These are phyloP conservation scores for Garcia nutans DNA, from an alignment of 345 rosid species.

Conservation along the genomic window DNA sequence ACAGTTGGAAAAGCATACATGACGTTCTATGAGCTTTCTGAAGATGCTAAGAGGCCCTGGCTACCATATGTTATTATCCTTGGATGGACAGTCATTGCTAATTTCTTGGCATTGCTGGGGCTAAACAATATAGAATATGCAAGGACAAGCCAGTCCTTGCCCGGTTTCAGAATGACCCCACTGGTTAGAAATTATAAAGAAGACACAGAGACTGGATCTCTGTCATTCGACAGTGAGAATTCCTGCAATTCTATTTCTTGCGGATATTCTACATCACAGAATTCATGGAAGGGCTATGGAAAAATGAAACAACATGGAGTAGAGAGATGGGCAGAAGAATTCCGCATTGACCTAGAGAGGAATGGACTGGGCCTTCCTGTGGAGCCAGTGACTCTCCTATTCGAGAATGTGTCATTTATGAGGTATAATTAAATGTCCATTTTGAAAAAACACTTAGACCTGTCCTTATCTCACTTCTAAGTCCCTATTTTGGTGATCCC, in stretches of 20 bases:
- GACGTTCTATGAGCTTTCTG: conserved; percentile 26
- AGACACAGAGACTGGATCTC: conserved; percentile 14
- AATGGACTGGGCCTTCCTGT: conserved; percentile 28
- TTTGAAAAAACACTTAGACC: neutral
- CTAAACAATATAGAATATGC: conserved; percentile 31
- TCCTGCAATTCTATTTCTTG: neutral
- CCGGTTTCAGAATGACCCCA: conserved; percentile 16
- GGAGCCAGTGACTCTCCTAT: conserved; percentile 29
- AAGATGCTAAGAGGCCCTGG: conserved; percentile 25
- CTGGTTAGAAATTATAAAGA: conserved; percentile 3
- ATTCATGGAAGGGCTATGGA: conserved; percentile 1
- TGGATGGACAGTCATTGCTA: conserved; percentile 28
- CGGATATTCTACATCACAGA: conserved; percentile 1
- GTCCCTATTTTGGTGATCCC: neutral
- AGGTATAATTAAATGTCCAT: conserved; percentile 20
- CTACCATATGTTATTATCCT: conserved; percentile 28
- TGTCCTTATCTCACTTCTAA: neutral
- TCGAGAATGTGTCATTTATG: conserved; percentile 31
- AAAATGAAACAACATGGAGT: conserved; percentile 7
- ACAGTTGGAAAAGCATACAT: conserved; percentile 35
- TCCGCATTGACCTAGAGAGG: conserved; percentile 18
- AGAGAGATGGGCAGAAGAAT: conserved; percentile 19
- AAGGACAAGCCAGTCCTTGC: conserved; percentile 27
- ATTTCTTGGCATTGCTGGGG: conserved; percentile 27
- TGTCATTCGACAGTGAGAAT: conserved; percentile 4